Evolutionary conservation across 169 alveolate species (phyloP), one percentile per base, ranked within the genome.

Genomic region (Eimeria falciformis): DNA sequence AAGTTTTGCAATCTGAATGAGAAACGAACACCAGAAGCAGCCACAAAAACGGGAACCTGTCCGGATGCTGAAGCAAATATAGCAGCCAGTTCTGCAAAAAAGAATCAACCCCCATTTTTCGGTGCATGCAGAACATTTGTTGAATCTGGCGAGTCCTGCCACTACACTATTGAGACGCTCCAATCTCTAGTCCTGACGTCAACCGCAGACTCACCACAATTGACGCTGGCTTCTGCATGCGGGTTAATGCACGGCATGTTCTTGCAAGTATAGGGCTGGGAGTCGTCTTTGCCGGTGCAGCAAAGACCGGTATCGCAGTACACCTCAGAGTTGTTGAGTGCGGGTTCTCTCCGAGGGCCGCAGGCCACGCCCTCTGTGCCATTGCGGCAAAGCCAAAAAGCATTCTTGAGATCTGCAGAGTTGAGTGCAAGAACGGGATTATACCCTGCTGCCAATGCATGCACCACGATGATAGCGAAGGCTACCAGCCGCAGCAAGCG

Each of bases 271-370:
- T 17, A 65, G 0, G 89, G 89, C 23, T 5, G 43, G 46, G 45
- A 21, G 17, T 43, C 29, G 18, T 66, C 23, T 33, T 37, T 53
- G 43, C 23, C 77, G 11, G 89, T 33, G 47, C 89, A 81, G 89
- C 89, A 81, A 11, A 81, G 73, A 56, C 89, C 89, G 18, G 12
- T 66, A 33, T 75, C 75, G 89, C 89, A 81, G 73, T 55, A 81
- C 33, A 56, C 46, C 7, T 53, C 73, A 2, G 56, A 23, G 23
- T 18, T 29, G 55, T 81, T 81, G n/a, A 81, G 40, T 11, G 89
- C 47, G 2, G 89, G 89, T 81, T 81, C 89, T 21, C 89, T 81
- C n/a, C 89, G 89, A 43, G 50, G 27, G 89, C 89, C 89, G 40
- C 89, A 81, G 77, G 89, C 71, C n/a, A 81, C 89, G 33, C 89